Percentiles rank a stretch among this genome's conserved stretches.
Conservation (phyloP, 1,139 yeast species). For the Candida mesenterica region DNA sequence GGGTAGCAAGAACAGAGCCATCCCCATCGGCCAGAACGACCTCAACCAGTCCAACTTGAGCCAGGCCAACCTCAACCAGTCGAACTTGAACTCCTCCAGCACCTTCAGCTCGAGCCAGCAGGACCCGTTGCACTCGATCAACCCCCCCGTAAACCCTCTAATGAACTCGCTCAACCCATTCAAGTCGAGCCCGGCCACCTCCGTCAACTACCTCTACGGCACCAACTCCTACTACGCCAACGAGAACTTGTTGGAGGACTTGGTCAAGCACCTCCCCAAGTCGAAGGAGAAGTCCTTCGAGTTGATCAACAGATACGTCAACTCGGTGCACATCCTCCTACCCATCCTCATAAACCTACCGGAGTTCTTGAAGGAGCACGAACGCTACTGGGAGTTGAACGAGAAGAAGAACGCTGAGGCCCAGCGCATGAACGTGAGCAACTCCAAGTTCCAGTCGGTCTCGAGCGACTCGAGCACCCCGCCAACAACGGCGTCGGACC, state of each 20-base stretch:
- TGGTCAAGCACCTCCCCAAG: constrained; percentile 33
- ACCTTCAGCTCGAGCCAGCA: too few species aligned
- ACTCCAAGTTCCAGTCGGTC: constrained; percentile 5
- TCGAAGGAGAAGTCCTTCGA: constrained; percentile 49
- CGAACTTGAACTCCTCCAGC: constrained; percentile 1
- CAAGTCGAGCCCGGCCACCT: constrained; percentile 39
- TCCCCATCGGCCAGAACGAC: background rate
- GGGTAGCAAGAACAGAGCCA: background rate
- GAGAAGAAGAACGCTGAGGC: constrained; percentile 7
- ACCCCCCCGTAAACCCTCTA: constrained; percentile 14
- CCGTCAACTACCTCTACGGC: constrained; percentile 42
- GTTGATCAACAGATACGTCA: constrained; percentile 45
- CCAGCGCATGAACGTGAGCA: background rate
- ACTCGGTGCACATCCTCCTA: constrained; percentile 52
- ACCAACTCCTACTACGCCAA: constrained; percentile 44
- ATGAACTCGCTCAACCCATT: constrained; percentile 27
- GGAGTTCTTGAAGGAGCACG: constrained; percentile 47
- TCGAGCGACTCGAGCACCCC: constrained; percentile 1
- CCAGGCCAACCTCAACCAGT: constrained; percentile 6
- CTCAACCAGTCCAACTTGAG: constrained; percentile 1
- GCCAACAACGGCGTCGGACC: constrained; percentile 1
- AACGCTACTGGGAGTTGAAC: constrained; percentile 45
- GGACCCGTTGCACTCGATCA: constrained; percentile 17
- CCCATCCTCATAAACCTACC: constrained; percentile 48
- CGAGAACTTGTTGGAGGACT: constrained; percentile 35